These are phyloP conservation scores for Skeletonema marinoi DNA, from an alignment of 108 stramenopile species.

Conservation along the genomic window DNA sequence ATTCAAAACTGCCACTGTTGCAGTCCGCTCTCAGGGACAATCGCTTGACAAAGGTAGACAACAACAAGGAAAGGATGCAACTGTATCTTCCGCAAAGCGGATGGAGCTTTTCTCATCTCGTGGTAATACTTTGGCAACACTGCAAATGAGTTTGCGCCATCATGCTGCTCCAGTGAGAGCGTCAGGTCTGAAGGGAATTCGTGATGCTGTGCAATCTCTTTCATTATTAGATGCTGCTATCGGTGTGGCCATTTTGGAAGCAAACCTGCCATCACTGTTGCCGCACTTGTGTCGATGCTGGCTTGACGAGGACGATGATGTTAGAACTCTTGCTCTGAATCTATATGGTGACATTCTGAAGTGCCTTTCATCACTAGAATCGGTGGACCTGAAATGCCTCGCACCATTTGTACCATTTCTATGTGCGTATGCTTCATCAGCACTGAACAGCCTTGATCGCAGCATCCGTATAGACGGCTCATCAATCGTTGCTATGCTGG, in stretches of 20 bases:
- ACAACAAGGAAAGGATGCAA: constrained; percentile 10
- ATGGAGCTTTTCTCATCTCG: constrained; percentile 59
- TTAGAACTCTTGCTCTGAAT: constrained; percentile 55
- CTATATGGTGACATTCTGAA: constrained; percentile 53
- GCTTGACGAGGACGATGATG: constrained; percentile 79
- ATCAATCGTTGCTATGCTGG: constrained; percentile 50
- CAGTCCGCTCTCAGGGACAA: constrained; percentile 51
- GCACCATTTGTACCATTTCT: constrained; percentile 69
- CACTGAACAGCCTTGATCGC: constrained; percentile 80
- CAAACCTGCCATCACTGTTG: constrained; percentile 40
- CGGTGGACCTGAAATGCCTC: constrained; percentile 24
- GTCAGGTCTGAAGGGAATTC: constrained; percentile 71
- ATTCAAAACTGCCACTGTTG: constrained; percentile 73
- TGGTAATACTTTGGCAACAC: constrained; percentile 64
- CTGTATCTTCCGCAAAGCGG: constrained; percentile 17
- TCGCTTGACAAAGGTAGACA: constrained; percentile 37
- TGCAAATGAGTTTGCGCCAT: constrained; percentile 59
- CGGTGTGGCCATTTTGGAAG: constrained; percentile 50
- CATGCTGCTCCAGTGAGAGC: constrained; percentile 66
- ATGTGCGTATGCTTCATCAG: constrained; percentile 68
- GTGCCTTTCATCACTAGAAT: constrained; percentile 6
- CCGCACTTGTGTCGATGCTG: constrained; percentile 58
- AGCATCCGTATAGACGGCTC: constrained; percentile 63
- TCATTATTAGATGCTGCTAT: constrained; percentile 26
- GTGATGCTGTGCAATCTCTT: constrained; percentile 56